Conservation (phyloP, 2,329 filamentous ascomycete genomes). For the Microcyclospora tardicrescens region DNA sequence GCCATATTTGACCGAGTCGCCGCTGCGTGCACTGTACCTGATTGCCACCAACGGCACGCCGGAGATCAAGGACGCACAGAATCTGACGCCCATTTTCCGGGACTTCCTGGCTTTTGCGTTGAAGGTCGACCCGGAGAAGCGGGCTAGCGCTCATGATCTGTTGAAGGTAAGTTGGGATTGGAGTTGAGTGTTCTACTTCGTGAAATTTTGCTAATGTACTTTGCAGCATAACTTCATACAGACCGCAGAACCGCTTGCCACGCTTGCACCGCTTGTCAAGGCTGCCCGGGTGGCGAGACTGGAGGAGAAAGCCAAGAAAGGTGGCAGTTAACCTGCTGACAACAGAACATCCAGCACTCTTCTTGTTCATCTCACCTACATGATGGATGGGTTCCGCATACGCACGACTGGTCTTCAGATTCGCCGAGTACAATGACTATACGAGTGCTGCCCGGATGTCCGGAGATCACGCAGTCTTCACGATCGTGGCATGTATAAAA, state of each 20-base stretch:
- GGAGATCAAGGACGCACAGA: constrained; percentile 82
- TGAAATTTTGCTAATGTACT: constrained; percentile 2
- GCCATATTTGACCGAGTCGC: constrained; percentile 90
- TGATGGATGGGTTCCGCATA: too few species aligned
- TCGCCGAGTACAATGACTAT: too few species aligned
- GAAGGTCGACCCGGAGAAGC: constrained; percentile 93
- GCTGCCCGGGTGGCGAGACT: constrained; percentile 74
- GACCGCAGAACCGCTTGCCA: constrained; percentile 42
- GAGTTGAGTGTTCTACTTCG: too few species aligned
- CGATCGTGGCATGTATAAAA: too few species aligned
- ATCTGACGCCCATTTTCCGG: constrained; percentile 66
- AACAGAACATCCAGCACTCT: too few species aligned
- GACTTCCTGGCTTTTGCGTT: constrained; percentile 89
- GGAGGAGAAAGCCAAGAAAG: constrained; percentile 51
- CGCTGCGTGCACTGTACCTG: constrained; percentile 80
- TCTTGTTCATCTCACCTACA: too few species aligned
- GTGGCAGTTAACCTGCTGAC: constrained; percentile 11
- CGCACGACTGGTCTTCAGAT: too few species aligned
- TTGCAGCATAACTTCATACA: constrained; percentile 37
- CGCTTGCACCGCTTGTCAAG: constrained; percentile 74
- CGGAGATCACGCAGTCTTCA: too few species aligned
- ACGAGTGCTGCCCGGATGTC: too few species aligned
- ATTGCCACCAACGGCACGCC: constrained; percentile 97
- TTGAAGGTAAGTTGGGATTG: constrained; percentile 57
- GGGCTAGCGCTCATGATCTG: constrained; percentile 86